Conservation (phyloP, 2,329 filamentous ascomycete genomes). For the Cordyceps militaris region DNA sequence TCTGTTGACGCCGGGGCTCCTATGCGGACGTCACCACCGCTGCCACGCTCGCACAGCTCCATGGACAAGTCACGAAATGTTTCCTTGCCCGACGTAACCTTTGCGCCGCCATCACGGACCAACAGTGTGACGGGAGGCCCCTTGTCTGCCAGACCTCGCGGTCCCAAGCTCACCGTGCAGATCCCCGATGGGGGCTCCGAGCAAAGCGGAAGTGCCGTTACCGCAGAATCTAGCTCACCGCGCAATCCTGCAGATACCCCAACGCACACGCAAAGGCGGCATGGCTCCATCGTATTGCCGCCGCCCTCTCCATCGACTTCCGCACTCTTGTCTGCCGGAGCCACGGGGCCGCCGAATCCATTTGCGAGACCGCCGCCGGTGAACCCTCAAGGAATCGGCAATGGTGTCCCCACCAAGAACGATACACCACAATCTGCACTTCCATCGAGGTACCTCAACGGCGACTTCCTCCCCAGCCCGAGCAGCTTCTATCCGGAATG, state of each 20-base stretch:
- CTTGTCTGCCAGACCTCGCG: conserved; percentile 58
- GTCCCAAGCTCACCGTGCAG: conserved; percentile 80
- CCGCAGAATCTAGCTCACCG: conserved; percentile 62
- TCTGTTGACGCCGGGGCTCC: conserved; percentile 56
- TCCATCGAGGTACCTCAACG: conserved; percentile 83
- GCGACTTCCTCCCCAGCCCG: conserved; percentile 81
- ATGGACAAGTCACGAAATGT: conserved; percentile 46
- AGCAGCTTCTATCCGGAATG: conserved; percentile 91
- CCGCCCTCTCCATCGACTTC: conserved; percentile 88
- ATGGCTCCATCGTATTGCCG: conserved; percentile 69
- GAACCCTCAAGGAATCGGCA: conserved; percentile 48
- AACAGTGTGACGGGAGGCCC: conserved; percentile 60
- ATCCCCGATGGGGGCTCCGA: conserved; percentile 91
- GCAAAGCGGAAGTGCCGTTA: conserved; percentile 61
- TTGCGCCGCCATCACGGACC: conserved; percentile 68
- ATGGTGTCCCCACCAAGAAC: conserved; percentile 20
- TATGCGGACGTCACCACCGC: conserved; percentile 48
- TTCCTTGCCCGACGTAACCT: conserved; percentile 55
- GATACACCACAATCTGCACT: conserved; percentile 83
- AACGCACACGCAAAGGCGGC: conserved; percentile 42
- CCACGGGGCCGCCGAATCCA: conserved; percentile 87
- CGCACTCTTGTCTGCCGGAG: conserved; percentile 80
- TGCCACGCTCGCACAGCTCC: conserved; percentile 38
- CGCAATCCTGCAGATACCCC: conserved; percentile 53
- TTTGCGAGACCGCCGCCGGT: conserved; percentile 74